These are phyloP conservation scores for Hypoxylon lenormandii DNA, from an alignment of 495 filamentous ascomycete genomes.

Conservation along the genomic window DNA sequence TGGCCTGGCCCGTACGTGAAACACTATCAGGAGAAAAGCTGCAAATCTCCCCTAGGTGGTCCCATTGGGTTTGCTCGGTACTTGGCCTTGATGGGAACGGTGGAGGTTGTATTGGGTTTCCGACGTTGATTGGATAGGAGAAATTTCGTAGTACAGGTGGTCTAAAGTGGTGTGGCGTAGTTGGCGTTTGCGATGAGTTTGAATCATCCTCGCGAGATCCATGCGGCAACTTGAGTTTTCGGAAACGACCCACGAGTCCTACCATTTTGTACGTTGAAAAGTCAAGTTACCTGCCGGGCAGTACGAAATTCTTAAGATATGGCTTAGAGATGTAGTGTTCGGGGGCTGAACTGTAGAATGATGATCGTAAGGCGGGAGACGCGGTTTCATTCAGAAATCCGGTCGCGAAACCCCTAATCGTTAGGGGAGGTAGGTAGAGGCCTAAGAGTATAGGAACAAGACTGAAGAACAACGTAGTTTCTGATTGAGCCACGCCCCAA, in stretches of 20 bases:
- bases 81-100: slow-evolving; percentile 4
- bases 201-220: slow-evolving; percentile 33
- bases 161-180: slow-evolving; percentile 13
- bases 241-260: slow-evolving; percentile 47
- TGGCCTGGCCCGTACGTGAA: slow-evolving; percentile 28
- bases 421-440: too few species aligned
- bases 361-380: too few species aligned
- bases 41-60: slow-evolving; percentile 48
- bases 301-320: not conserved
- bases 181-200: slow-evolving; percentile 9
- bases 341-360: too few species aligned
- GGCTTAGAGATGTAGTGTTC: too few species aligned
- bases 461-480: too few species aligned
- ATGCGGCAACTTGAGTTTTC: slow-evolving; percentile 45
- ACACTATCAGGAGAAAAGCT: slow-evolving; percentile 40
- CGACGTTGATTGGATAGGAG: slow-evolving; percentile 48
- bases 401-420: too few species aligned
- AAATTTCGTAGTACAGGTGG: slow-evolving; percentile 50
- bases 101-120: slow-evolving; percentile 10
- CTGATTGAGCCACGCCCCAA: too few species aligned
- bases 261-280: slow-evolving; percentile 43
- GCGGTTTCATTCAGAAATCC: too few species aligned
- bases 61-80: slow-evolving; percentile 41
- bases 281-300: not conserved
- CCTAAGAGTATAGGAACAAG: too few species aligned